Percentiles rank a stretch among this genome's conserved stretches.
These are phyloP conservation scores for Neodidymelliopsis sp. DNA, from an alignment of 2,329 filamentous ascomycete genomes.

Conservation along the genomic window DNA sequence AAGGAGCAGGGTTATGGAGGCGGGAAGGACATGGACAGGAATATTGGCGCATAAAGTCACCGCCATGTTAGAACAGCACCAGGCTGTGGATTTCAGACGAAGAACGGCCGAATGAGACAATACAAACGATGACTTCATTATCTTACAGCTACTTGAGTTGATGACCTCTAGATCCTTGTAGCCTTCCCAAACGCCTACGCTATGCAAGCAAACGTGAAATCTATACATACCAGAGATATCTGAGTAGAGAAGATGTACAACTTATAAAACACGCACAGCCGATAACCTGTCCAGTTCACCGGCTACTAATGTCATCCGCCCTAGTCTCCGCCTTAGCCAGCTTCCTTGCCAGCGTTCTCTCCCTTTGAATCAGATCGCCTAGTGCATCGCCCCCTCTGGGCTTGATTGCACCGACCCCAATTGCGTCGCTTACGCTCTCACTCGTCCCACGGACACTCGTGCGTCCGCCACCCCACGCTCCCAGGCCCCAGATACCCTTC, in stretches of 20 bases:
- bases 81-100: not conserved
- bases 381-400: slow-evolving; percentile 28
- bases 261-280: slow-evolving; percentile 6
- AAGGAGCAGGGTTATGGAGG: slow-evolving; percentile 63
- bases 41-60: slow-evolving; percentile 58
- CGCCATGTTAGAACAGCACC: not conserved
- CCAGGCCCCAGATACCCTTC: slow-evolving; percentile 35
- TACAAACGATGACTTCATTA: not conserved
- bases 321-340: slow-evolving; percentile 38
- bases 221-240: slow-evolving; percentile 16
- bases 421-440: slow-evolving; percentile 21
- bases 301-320: slow-evolving; percentile 28
- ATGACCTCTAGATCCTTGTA: not conserved
- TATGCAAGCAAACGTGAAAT: slow-evolving; percentile 26
- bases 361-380: slow-evolving; percentile 37
- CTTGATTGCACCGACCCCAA: slow-evolving; percentile 27
- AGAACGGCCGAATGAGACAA: not conserved
- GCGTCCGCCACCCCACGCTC: slow-evolving; percentile 36
- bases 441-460: slow-evolving; percentile 19
- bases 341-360: slow-evolving; percentile 35
- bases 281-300: slow-evolving; percentile 3
- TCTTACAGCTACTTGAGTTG: slow-evolving; percentile 1
- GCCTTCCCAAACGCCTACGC: slow-evolving; percentile 24
- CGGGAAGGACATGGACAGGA: slow-evolving; percentile 53
- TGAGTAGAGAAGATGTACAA: slow-evolving; percentile 30